Evolutionary conservation across 352 stramenopile genomes (phyloP).

Genomic region (Globisporangium apiculatum): DNA sequence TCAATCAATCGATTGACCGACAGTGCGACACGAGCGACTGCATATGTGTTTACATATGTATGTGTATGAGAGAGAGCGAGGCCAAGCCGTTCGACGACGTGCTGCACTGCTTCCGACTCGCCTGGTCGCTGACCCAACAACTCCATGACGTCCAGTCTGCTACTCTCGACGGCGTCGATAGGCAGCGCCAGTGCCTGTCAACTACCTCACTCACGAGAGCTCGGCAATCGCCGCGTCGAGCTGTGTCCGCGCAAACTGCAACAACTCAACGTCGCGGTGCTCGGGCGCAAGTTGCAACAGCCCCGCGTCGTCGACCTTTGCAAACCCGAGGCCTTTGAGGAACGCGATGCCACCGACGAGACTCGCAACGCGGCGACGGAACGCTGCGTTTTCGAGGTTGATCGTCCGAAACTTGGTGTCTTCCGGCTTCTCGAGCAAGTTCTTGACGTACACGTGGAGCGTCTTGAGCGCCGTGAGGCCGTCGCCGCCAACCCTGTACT

Average conservation of each 20-base stretch:
- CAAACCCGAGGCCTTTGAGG: constrained; percentile 85
- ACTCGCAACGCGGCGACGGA: constrained; percentile 84
- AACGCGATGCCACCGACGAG: constrained; percentile 81
- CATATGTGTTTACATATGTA: too few relatives aligned
- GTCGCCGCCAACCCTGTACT: constrained; percentile 80
- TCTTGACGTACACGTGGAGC: constrained; percentile 84
- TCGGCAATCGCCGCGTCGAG: constrained; percentile 58
- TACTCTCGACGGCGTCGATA: too few relatives aligned
- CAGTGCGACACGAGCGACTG: too few relatives aligned
- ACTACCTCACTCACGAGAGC: constrained; percentile 23
- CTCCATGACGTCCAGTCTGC: too few relatives aligned
- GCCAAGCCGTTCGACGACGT: too few relatives aligned
- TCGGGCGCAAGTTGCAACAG: constrained; percentile 57
- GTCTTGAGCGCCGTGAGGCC: constrained; percentile 79
- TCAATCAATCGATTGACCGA: too few relatives aligned
- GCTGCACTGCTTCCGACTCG: too few relatives aligned
- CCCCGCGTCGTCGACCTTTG: constrained; percentile 71
- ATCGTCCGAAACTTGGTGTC: constrained; percentile 90
- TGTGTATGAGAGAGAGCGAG: too few relatives aligned
- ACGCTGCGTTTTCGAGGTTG: constrained; percentile 87
- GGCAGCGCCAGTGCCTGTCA: too few relatives aligned
- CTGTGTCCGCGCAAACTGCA: constrained; percentile 52
- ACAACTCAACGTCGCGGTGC: constrained; percentile 47
- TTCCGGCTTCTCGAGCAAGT: constrained; percentile 80
- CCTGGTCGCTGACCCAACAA: too few relatives aligned